Conservation (phyloP, 495 filamentous ascomycete genomes). For the Annulohypoxylon bovei region DNA sequence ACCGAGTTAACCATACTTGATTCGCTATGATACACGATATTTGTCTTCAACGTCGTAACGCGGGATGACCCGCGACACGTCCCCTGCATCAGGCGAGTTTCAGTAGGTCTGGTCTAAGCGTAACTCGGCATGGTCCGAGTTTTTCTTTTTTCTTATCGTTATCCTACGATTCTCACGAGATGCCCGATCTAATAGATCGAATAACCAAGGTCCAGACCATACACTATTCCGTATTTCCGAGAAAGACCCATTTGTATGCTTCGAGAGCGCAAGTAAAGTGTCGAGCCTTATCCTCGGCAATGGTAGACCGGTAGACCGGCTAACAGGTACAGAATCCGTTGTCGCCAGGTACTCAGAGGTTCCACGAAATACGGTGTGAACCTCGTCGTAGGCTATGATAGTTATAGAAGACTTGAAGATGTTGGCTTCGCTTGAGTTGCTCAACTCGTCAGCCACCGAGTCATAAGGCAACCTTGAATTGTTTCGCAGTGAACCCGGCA, state of each 20-base stretch:
- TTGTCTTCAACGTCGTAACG: constrained; percentile 8
- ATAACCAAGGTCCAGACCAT: constrained; percentile 5
- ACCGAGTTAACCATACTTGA: not conserved
- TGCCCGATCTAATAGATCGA: not conserved
- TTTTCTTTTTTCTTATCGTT: constrained; percentile 4
- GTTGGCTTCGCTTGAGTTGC: no score
- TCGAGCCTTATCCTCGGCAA: not conserved
- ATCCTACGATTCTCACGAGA: constrained; percentile 16
- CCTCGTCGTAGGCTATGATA: not conserved
- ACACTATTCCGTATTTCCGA: constrained; percentile 3
- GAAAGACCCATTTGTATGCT: not conserved
- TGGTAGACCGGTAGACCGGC: not conserved
- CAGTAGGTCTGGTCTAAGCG: constrained; percentile 31
- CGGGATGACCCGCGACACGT: constrained; percentile 36
- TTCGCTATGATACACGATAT: constrained; percentile 1
- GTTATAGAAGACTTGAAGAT: not conserved
- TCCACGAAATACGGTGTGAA: not conserved
- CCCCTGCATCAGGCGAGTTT: constrained; percentile 44
- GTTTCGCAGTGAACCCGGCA: constrained; percentile 13
- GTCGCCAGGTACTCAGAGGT: not conserved
- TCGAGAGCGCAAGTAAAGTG: not conserved
- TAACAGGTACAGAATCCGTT: not conserved
- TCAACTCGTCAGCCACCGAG: not conserved
- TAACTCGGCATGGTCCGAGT: constrained; percentile 26
- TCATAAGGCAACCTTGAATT: not conserved